A percentile compares a stretch with the other conserved stretches of the same genome.
These are phyloP conservation scores for Phytophthora citricola DNA, from an alignment of 352 stramenopile species.

Conservation along the genomic window DNA sequence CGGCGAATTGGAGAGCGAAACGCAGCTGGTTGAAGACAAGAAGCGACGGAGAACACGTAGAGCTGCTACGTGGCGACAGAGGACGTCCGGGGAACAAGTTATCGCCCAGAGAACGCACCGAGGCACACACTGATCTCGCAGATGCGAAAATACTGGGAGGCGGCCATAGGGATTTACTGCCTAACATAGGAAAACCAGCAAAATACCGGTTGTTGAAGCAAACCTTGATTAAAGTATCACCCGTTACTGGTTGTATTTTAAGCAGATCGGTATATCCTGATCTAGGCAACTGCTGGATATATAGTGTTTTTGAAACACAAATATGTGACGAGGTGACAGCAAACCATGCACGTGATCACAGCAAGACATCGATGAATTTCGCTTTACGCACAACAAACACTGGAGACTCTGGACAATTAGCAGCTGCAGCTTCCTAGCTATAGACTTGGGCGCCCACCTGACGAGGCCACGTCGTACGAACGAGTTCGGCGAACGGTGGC, in stretches of 20 bases:
- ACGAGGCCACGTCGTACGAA: slow-evolving; percentile 56
- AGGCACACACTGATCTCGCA: slow-evolving; percentile 3
- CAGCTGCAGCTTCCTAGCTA: slow-evolving; percentile 26
- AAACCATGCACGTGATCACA: slow-evolving; percentile 3
- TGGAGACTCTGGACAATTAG: slow-evolving; percentile 2
- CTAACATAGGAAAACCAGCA: background rate
- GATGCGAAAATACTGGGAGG: slow-evolving; percentile 18
- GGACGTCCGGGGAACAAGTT: background rate
- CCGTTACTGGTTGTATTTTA: background rate
- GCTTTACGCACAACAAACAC: slow-evolving; percentile 8
- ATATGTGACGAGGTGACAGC: too few relatives aligned
- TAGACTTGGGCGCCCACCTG: slow-evolving; percentile 77
- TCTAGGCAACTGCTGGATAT: too few relatives aligned
- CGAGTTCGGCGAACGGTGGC: slow-evolving; percentile 46
- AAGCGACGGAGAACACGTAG: slow-evolving; percentile 1
- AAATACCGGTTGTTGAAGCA: background rate
- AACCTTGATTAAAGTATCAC: background rate
- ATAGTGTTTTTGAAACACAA: too few relatives aligned
- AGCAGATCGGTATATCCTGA: too few relatives aligned
- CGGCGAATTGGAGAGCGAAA: background rate
- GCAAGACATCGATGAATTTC: slow-evolving; percentile 4
- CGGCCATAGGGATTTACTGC: background rate
- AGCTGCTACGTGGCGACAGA: background rate
- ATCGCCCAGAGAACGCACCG: slow-evolving; percentile 4
- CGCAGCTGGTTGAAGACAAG: slow-evolving; percentile 1